Base-by-base conservation (phyloP, 768 basidiomycete species). In the Pulveroboletus sp. region DNA sequence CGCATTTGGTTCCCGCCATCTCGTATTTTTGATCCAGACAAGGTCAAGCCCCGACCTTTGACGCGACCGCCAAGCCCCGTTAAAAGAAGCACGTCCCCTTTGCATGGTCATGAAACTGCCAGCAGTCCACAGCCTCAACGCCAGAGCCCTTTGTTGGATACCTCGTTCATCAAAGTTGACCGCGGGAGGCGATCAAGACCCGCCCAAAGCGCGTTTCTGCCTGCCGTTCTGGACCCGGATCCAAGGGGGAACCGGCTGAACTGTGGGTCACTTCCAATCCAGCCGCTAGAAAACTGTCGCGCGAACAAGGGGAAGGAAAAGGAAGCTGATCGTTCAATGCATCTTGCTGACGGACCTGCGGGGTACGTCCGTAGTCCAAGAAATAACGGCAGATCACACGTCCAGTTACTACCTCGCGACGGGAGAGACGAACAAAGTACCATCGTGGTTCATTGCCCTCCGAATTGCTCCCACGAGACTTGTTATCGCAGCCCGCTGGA, bases 1-100 rank as follows among this genome's bases (percentile, higher is more conserved):
- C 65, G 65, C 9, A 13, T 67, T 16, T 68, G 67, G 65, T 45
- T 53, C 34, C 65, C 67, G 6, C 45, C 45, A 38, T 26, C 56
- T 19, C 67, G 56, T 9, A 13, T 46, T 26, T 68, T 64, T 36
- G 52, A 68, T 43, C 60, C 64, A 13, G 53, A 49, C 49, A 64
- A 58, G 39, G 45, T 68, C 37, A 67, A 67, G 40, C 36, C 49
- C 34, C 42, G 55, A 44, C 55, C 62, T 34, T 26, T 30, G 42
- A 60, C 60, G 24, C 57, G 62, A 31, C 47, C 64, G 12, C 42
- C 64, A n/a, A 64, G 62, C 37, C 62, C 62, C 16, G 32, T 12
- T 4, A 66, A 64, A 38, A 24, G 11, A 12, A 8, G 17, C 17
- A 16, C 17, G 9, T 44, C 44, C 3, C 4, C 47, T 40, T 5